A percentile compares a stretch with the other conserved stretches of the same genome.
Conservation (phyloP, 2,329 filamentous ascomycete genomes). For the Didymella glomerata region DNA sequence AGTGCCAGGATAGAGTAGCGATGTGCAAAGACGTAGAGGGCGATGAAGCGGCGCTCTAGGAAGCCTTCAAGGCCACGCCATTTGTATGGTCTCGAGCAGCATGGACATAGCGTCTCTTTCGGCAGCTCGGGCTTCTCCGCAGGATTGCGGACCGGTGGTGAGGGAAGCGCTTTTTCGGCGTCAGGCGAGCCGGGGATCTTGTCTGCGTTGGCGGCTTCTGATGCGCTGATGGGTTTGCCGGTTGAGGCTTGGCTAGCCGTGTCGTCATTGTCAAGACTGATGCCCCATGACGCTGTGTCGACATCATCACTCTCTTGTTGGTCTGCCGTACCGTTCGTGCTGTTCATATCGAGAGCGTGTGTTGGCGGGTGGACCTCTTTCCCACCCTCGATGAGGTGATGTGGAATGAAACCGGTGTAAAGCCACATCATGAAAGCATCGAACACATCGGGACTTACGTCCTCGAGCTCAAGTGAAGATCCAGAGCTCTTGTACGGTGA, state of each 20-base stretch:
- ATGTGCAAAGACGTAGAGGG: constrained; percentile 47
- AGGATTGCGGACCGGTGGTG: constrained; percentile 40
- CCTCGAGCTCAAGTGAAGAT: constrained; percentile 42
- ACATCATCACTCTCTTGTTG: constrained; percentile 43
- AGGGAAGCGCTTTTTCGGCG: constrained; percentile 33
- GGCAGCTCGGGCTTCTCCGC: constrained; percentile 47
- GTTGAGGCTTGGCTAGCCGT: constrained; percentile 26
- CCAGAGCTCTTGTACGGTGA: constrained; percentile 46
- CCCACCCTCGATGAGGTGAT: constrained; percentile 48
- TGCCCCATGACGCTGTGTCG: constrained; percentile 47
- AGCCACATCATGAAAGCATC: constrained; percentile 51
- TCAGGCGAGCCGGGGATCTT: constrained; percentile 44
- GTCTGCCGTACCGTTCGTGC: constrained; percentile 24
- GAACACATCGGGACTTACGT: constrained; percentile 49
- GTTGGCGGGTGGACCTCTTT: constrained; percentile 44
- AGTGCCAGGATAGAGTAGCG: constrained; percentile 45
- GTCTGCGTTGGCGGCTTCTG: constrained; percentile 34
- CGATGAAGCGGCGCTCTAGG: constrained; percentile 48
- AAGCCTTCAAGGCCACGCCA: constrained; percentile 50
- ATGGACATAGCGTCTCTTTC: constrained; percentile 48
- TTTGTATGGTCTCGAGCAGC: constrained; percentile 48
- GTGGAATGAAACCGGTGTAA: constrained; percentile 49
- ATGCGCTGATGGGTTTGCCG: constrained; percentile 21
- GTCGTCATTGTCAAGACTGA: constrained; percentile 45
- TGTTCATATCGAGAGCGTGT: constrained; percentile 38